These are phyloP conservation scores for Podaxis sp. DNA, from an alignment of 768 basidiomycete species.

Conservation along the genomic window DNA sequence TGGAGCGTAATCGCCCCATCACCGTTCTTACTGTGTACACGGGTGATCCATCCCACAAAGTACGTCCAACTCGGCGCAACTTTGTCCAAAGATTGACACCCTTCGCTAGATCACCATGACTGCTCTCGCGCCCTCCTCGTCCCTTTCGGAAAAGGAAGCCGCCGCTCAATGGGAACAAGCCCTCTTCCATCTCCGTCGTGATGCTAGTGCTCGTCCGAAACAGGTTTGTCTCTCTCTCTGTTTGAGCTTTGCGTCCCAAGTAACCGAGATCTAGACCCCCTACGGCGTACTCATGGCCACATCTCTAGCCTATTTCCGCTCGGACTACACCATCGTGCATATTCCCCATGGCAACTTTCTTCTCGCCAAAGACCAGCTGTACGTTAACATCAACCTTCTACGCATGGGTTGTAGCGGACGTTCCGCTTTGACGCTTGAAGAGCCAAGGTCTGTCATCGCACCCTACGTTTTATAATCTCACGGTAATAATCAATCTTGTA, in stretches of 20 bases:
- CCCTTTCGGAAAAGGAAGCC: slow-evolving; percentile 36
- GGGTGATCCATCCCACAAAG: slow-evolving; percentile 68
- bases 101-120: slow-evolving; percentile 56
- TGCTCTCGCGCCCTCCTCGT: slow-evolving; percentile 45
- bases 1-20: slow-evolving; percentile 59
- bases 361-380: slow-evolving; percentile 62
- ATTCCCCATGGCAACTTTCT: slow-evolving; percentile 72
- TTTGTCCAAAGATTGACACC: background rate
- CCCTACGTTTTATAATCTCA: slow-evolving; percentile 5
- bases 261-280: slow-evolving; percentile 41
- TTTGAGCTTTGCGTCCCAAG: background rate
- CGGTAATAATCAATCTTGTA: slow-evolving; percentile 2
- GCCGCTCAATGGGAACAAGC: slow-evolving; percentile 49
- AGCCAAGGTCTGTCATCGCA: slow-evolving; percentile 53
- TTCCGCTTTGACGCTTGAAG: slow-evolving; percentile 70
- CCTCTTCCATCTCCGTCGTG: slow-evolving; percentile 58
- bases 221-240: slow-evolving; percentile 36
- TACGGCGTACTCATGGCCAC: slow-evolving; percentile 77
- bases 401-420: slow-evolving; percentile 86
- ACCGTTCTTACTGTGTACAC: slow-evolving; percentile 74
- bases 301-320: slow-evolving; percentile 83
- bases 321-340: slow-evolving; percentile 81
- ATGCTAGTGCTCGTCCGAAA: slow-evolving; percentile 68
- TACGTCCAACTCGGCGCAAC: slow-evolving; percentile 20
- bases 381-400: slow-evolving; percentile 78